Evolutionary conservation across 345 rosid genomes (phyloP).

Genomic region (Mangifera indica): DNA sequence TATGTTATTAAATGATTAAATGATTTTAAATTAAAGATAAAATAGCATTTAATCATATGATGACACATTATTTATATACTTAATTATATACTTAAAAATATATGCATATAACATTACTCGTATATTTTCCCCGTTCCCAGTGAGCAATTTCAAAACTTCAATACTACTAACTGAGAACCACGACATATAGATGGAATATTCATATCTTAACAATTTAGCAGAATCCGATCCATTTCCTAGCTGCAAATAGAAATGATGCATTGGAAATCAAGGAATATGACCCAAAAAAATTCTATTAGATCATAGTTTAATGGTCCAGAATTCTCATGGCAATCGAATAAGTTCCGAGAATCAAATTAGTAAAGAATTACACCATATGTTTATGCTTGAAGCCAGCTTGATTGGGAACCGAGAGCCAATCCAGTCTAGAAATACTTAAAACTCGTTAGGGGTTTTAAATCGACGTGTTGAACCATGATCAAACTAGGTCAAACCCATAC

Average conservation of each 20-base stretch:
- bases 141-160: background rate
- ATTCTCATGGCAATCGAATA: conserved; percentile 15
- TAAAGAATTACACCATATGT: conserved; percentile 21
- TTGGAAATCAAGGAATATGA: conserved; percentile 18
- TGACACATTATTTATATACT: too few relatives aligned
- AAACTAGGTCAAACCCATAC: too few relatives aligned
- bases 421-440: too few relatives aligned
- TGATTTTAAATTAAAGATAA: too few relatives aligned
- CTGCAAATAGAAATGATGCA: conserved; percentile 11
- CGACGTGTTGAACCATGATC: too few relatives aligned
- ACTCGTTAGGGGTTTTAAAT: too few relatives aligned
- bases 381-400: conserved; percentile 14
- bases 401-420: too few relatives aligned
- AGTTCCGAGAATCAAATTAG: conserved; percentile 8
- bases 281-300: background rate
- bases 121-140: too few relatives aligned
- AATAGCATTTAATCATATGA: too few relatives aligned
- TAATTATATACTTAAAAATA: too few relatives aligned
- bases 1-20: too few relatives aligned
- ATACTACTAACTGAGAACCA: background rate
- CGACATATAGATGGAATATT: conserved; percentile 25
- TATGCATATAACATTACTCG: too few relatives aligned
- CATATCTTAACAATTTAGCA: conserved; percentile 18
- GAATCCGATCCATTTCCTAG: conserved; percentile 28
- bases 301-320: conserved; percentile 8